A percentile compares a stretch with the other conserved stretches of the same genome.
phyloP scores from a whole-genome alignment of 2,329 filamentous ascomycete genomes.

The Beauveria scarabaeidicola region DNA sequence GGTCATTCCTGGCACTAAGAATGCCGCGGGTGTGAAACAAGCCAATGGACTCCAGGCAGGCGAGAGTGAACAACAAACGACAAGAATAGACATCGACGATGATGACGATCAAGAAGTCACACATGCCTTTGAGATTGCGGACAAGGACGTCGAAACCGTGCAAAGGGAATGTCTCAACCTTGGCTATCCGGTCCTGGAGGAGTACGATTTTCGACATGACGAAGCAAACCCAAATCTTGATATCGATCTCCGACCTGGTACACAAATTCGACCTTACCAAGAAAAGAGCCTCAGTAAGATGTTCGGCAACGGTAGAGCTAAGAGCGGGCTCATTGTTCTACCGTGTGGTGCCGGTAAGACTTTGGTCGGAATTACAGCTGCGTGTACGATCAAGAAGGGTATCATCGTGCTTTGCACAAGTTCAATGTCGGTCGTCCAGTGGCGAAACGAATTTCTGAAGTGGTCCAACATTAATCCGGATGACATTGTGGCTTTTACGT shows the following conservation, averaged over 20 bases:
- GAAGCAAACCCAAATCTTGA: slow-evolving; percentile 82
- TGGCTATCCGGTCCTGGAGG: slow-evolving; percentile 80
- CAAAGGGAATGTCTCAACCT: slow-evolving; percentile 85
- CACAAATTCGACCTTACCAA: slow-evolving; percentile 89
- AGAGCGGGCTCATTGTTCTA: slow-evolving; percentile 94
- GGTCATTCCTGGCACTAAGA: slow-evolving; percentile 89
- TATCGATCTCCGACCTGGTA: slow-evolving; percentile 83
- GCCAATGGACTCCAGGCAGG: slow-evolving; percentile 33
- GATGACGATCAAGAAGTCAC: slow-evolving; percentile 82
- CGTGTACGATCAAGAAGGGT: slow-evolving; percentile 95
- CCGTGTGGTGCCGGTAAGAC: slow-evolving; percentile 97
- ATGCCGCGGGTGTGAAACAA: slow-evolving; percentile 81
- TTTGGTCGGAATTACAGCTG: slow-evolving; percentile 93
- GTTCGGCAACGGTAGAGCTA: slow-evolving; percentile 96
- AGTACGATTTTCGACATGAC: slow-evolving; percentile 95
- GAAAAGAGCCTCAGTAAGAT: slow-evolving; percentile 98
- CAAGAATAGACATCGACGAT: slow-evolving; percentile 70
- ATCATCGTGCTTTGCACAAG: slow-evolving; percentile 93
- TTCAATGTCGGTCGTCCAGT: slow-evolving; percentile 96
- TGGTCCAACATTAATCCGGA: slow-evolving; percentile 94
- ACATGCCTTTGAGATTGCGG: slow-evolving; percentile 85
- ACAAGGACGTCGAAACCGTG: slow-evolving; percentile 73
- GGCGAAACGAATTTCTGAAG: slow-evolving; percentile 92
- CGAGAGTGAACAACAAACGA: slow-evolving; percentile 38
- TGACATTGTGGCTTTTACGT: slow-evolving; percentile 91